These are phyloP conservation scores for Albophoma yamanashiensis DNA, from an alignment of 2,329 filamentous ascomycete genomes.

Conservation along the genomic window DNA sequence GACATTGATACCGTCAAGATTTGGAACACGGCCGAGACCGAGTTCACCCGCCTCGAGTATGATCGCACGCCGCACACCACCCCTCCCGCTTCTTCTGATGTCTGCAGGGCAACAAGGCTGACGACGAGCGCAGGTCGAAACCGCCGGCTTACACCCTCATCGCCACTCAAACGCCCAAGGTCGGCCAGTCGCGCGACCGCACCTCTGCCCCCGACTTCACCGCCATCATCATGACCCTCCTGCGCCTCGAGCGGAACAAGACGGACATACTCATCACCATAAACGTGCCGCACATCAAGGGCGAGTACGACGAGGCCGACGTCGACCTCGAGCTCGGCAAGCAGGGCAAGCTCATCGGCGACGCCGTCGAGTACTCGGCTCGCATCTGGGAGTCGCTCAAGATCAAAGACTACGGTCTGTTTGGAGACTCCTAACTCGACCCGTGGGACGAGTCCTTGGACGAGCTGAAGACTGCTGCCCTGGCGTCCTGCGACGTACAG, in stretches of 20 bases:
- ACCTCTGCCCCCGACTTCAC: slow-evolving; percentile 50
- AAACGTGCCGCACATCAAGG: slow-evolving; percentile 75
- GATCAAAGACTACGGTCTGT: slow-evolving; percentile 72
- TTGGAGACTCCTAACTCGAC: slow-evolving; percentile 27
- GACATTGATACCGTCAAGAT: slow-evolving; percentile 55
- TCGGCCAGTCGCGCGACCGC: slow-evolving; percentile 20
- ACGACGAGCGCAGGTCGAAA: slow-evolving; percentile 16
- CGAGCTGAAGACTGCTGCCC: neutral
- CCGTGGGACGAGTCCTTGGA: neutral
- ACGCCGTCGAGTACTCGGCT: slow-evolving; percentile 56
- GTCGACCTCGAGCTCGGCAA: slow-evolving; percentile 57
- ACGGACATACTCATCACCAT: slow-evolving; percentile 80
- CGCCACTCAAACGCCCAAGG: slow-evolving; percentile 46
- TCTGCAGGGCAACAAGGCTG: neutral
- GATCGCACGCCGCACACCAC: slow-evolving; percentile 9
- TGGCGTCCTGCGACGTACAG: neutral
- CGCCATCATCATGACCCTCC: slow-evolving; percentile 64
- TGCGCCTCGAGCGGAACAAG: slow-evolving; percentile 62
- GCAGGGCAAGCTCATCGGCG: slow-evolving; percentile 56
- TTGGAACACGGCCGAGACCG: slow-evolving; percentile 52
- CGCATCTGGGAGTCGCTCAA: slow-evolving; percentile 63
- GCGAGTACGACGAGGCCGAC: slow-evolving; percentile 62
- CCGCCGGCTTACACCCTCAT: slow-evolving; percentile 60
- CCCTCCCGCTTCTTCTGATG: slow-evolving; percentile 11
- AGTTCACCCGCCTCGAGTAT: slow-evolving; percentile 45